Base-by-base conservation (phyloP, 176 grass and related monocot genomes). In the Carex littledalei region DNA sequence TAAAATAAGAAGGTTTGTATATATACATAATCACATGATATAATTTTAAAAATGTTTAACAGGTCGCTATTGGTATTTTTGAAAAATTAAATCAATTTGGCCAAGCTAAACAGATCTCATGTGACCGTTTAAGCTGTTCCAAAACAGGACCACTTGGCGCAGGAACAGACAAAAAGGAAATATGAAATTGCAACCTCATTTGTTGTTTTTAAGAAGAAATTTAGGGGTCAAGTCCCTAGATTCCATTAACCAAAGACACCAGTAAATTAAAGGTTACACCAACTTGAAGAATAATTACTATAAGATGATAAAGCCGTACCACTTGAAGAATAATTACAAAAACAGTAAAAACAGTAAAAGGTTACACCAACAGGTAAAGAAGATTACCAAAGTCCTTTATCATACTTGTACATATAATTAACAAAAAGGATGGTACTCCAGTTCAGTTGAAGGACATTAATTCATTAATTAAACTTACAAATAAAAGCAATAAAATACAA, bases 341-440 rank as follows among this genome's bases (percentile, higher is more conserved):
- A 13, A 17, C 12, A 60, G 3, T 14, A 75, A 52, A 35, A 32
- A 8, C 78, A 61, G 57, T 61, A 80, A 59, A 60, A 80, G 5
- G 6, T 2, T 58, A 10, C 8, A 47, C 29, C 11, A 70, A 43
- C 31, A 70, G 8, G 6, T 15, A 75, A 80, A 60, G 17, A 18
- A 65, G 41, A 82, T 82, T 82, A 82, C 18, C 32, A 9, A 82
- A 34, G 17, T 47, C 17, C 21, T 52, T 18, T 53, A 53, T 14
- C 71, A 81, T 47, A 81, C 61, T 52, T 83, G 81, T 66, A 67
- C 47, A 56, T 78, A 78, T 76, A 76, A 71, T 71, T 47, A 78
- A 77, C 74, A 56, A 78, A 78, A 78, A 56, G 50, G 74, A 78
- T 34, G 22, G 31, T 78, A 78, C 49, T 39, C 37, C 37, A 39